Base-by-base conservation (phyloP, 208 protist species). In the Balamuthia mandrillaris region DNA sequence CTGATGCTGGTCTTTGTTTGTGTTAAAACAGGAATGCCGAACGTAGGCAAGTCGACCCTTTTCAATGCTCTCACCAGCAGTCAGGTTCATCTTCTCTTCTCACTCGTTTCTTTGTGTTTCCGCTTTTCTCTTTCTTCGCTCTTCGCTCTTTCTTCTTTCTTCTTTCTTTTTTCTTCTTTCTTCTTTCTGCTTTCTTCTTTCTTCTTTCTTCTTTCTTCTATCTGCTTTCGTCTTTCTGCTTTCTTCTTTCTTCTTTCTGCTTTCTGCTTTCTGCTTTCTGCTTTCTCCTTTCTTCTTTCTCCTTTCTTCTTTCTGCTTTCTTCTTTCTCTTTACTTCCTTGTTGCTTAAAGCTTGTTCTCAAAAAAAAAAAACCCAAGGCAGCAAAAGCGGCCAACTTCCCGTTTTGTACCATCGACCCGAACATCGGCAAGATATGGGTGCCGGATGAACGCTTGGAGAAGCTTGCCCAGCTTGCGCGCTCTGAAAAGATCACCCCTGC, bases 41-140 rank as follows among this genome's bases (percentile, higher is more conserved):
- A 70, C 35, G 61, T 70, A 37, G 61, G 61, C 61, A 70, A 70
- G 61, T 47, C 35, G 14, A 70, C 61, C 2, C 61, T 70, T 1
- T 70, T 70, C 61, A 70, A 70, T 6, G 61, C 61, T 7, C 61
- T 70, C 61, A 70, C 61, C 61, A 70, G 61, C 61, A 70, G 61
- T 24, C 61, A 70, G 61, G 61, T 70, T 35, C 10, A 14, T 33
- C 54, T 0, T 29, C 3, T 18, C 7, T 10, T 18, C 31, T 47
- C 61, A 29, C 61, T 31, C 6, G 16, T 70, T 31, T 7, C 56
- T 31, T 42, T 44, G 35, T 70, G 33, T 70, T 2, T 0, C 37
- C 5, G 10, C 6, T 41, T 10, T 45, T 45, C 21, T 70, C 47
- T 24, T 54, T 14, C 47, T 54, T 14, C 47, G 14, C 16, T 63